Evolutionary conservation across 495 filamentous ascomycete species (phyloP), one percentile per base, ranked within the genome.

Genomic region (Aspergillus avenaceus): DNA sequence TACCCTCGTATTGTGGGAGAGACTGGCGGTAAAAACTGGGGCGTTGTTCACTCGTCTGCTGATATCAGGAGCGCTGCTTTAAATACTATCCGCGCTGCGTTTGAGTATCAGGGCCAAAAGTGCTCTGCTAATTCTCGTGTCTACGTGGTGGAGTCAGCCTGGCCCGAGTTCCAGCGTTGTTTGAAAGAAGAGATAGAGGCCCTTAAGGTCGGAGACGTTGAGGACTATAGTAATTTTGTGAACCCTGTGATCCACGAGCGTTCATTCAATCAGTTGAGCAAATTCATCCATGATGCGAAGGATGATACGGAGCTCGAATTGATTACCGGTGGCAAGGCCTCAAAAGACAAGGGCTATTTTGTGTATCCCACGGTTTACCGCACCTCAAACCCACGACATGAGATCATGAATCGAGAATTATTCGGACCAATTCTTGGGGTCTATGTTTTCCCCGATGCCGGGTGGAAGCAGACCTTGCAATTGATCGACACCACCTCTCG

Each of bases 11-110:
- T 92, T 24, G 85, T 92, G 12, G 88, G 85, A 45, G 88, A 93
- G 72, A 92, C 89, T 0, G 88, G 88, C 37, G 89, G 89, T 52
- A 95, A 95, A 76, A 95, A 95, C 69, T 93, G 88, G 74, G 87
- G 90, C 61, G 65, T 95, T 38, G 67, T 95, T 29, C 88, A 93
- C 60, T 49, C 72, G 5, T 86, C 81, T 3, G 89, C 89, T 13
- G 84, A 92, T 51, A 53, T 90, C 22, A 71, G 76, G 14, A 91
- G 89, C 55, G 88, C 89, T 19, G 85, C 79, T 7, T 64, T 86
- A 11, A 83, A 91, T 49, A 92, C 89, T 12, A 80, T 95, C 21
- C 83, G 89, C 32, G 89, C 85, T 36, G 85, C 89, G 8, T 95
- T 92, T 58, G 89, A 95, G 70, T 95, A 87, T 60, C 86, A 90